Evolutionary conservation across 2,329 filamentous ascomycete genomes (phyloP).

Genomic region (Penicillium sp.): DNA sequence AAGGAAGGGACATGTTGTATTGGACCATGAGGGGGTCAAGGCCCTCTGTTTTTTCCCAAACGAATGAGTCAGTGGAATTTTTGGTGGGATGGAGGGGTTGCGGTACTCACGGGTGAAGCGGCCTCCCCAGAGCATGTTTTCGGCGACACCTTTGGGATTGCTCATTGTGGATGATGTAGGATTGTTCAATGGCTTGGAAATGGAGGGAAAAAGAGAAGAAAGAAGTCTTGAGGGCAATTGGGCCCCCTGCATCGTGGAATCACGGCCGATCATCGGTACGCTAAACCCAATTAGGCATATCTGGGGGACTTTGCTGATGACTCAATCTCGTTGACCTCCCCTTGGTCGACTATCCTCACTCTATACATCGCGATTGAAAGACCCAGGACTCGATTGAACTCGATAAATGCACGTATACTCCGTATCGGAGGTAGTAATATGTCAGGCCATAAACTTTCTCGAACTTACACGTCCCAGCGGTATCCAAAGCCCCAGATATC

Average conservation of each 20-base stretch:
- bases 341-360: too few species aligned
- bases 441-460: too few species aligned
- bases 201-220: slow-evolving; percentile 5
- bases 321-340: neutral
- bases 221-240: neutral
- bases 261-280: slow-evolving; percentile 11
- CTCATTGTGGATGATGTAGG: slow-evolving; percentile 32
- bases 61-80: slow-evolving; percentile 18
- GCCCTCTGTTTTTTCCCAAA: slow-evolving; percentile 58
- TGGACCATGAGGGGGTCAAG: slow-evolving; percentile 83
- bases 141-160: slow-evolving; percentile 39
- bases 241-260: slow-evolving; percentile 8
- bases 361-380: too few species aligned
- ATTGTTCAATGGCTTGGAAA: slow-evolving; percentile 12
- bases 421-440: too few species aligned
- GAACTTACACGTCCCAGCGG: too few species aligned
- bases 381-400: too few species aligned
- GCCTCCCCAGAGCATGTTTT: slow-evolving; percentile 62
- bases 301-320: slow-evolving; percentile 12
- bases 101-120: slow-evolving; percentile 57
- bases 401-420: too few species aligned
- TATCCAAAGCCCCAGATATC: too few species aligned
- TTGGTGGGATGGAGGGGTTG: slow-evolving; percentile 9
- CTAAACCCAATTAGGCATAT: slow-evolving; percentile 12
- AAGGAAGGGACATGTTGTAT: slow-evolving; percentile 80